phyloP scores from a whole-genome alignment of 176 grass and related monocot species.

The Lolium rigidum region DNA sequence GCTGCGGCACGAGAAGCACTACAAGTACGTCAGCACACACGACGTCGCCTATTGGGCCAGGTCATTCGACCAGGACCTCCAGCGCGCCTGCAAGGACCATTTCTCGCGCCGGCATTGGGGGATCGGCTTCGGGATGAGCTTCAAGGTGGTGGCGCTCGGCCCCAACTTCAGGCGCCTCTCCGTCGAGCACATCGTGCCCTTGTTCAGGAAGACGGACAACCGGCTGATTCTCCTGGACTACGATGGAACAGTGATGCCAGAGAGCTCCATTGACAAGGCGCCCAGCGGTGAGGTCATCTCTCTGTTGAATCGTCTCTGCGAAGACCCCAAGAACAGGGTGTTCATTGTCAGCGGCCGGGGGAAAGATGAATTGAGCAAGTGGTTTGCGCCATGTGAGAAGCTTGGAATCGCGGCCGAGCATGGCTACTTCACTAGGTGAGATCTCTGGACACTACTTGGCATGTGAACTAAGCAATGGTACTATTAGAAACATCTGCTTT shows the following conservation, averaged over 20 bases:
- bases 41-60: conserved; percentile 87
- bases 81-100: conserved; percentile 64
- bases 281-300: conserved; percentile 78
- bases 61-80: conserved; percentile 85
- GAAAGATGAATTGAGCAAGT: conserved; percentile 68
- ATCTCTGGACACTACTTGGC: conserved; percentile 3
- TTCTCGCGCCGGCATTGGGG: conserved; percentile 61
- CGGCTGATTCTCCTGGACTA: conserved; percentile 92
- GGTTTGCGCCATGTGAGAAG: conserved; percentile 87
- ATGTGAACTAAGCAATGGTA: not conserved
- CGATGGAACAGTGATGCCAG: conserved; percentile 80
- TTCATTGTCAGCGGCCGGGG: conserved; percentile 88
- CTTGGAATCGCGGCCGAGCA: conserved; percentile 93
- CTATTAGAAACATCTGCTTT: too few species aligned
- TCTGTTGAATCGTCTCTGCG: conserved; percentile 71
- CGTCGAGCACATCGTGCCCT: conserved; percentile 69
- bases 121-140: conserved; percentile 91
- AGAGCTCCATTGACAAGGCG: conserved; percentile 54
- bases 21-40: conserved; percentile 92
- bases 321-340: conserved; percentile 83
- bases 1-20: conserved; percentile 96
- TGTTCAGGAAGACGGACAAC: conserved; percentile 32
- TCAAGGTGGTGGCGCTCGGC: conserved; percentile 82
- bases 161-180: conserved; percentile 83
- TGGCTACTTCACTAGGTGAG: conserved; percentile 88